These are phyloP conservation scores for Cichorium intybus DNA, from an alignment of 140 eudicot genomes.

Conservation along the genomic window DNA sequence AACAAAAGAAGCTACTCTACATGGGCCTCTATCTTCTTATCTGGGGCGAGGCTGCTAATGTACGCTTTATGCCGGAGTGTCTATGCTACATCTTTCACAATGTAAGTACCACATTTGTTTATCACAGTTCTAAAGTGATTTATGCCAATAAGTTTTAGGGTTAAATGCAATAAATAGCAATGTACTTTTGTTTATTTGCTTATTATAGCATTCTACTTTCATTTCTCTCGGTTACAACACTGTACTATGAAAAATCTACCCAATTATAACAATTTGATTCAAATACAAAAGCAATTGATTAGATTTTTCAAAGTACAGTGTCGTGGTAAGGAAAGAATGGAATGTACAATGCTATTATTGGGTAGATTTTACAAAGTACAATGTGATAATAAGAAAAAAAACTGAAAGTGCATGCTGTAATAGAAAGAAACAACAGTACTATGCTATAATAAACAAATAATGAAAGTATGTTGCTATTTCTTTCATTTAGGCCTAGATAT, in stretches of 20 bases:
- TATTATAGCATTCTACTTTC: not conserved
- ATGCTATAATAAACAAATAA: not conserved
- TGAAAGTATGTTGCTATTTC: not conserved
- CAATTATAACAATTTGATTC: not conserved
- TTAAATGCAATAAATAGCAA: not conserved
- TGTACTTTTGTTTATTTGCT: not conserved
- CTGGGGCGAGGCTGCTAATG: slow-evolving; percentile 99
- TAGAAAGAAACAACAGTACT: not conserved
- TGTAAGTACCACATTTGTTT: slow-evolving; percentile 50
- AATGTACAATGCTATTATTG: not conserved
- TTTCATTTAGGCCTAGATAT: not conserved
- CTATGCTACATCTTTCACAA: slow-evolving; percentile 96
- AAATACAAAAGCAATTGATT: not conserved
- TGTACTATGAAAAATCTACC: not conserved
- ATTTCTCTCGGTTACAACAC: not conserved
- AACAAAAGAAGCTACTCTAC: slow-evolving; percentile 85
- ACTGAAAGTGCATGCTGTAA: not conserved
- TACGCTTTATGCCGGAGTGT: slow-evolving; percentile 98
- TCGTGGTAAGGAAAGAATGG: not conserved
- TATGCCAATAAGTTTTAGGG: not conserved
- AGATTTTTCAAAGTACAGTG: not conserved
- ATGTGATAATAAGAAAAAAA: not conserved
- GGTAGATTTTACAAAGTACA: not conserved
- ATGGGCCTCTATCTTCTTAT: slow-evolving; percentile 99
- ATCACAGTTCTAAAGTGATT: slow-evolving; percentile 4